Conservation (phyloP, 1,284 basidiomycete species). For the Apiotrichum porosum region DNA sequence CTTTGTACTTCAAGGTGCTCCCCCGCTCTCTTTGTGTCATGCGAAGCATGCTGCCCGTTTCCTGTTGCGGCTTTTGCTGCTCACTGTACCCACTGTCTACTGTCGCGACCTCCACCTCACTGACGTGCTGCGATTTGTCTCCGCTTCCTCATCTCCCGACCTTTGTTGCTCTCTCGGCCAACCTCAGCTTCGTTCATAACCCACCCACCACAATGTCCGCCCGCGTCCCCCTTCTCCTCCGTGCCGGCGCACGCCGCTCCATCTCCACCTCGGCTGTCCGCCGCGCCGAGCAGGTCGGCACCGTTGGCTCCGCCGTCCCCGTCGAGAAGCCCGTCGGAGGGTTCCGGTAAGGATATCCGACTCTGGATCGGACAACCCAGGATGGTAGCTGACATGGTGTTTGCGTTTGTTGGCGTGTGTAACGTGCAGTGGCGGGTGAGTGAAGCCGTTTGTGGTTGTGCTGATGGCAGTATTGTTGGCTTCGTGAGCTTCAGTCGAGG, state of each 20-base stretch:
- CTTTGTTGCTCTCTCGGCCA: neutral
- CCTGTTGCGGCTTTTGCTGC: too few relatives aligned
- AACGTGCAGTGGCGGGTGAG: conserved; percentile 70
- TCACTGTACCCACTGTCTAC: too few relatives aligned
- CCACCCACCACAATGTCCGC: conserved; percentile 9
- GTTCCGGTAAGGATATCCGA: conserved; percentile 56
- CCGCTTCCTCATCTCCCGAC: neutral
- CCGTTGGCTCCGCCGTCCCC: conserved; percentile 57
- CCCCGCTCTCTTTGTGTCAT: too few relatives aligned
- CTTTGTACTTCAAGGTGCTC: too few relatives aligned
- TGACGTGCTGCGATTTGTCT: neutral
- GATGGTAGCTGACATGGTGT: too few relatives aligned
- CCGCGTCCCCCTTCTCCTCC: conserved; percentile 2
- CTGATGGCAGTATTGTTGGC: conserved; percentile 64
- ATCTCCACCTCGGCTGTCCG: conserved; percentile 49
- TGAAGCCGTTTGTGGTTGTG: too few relatives aligned
- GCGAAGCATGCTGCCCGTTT: too few relatives aligned
- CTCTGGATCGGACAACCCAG: too few relatives aligned
- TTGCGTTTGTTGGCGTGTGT: too few relatives aligned
- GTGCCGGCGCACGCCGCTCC: conserved; percentile 25
- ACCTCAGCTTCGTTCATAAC: neutral
- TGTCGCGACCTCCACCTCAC: neutral
- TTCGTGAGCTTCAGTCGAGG: conserved; percentile 62
- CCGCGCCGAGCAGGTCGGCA: conserved; percentile 58
- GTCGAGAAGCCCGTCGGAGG: conserved; percentile 67